Percentiles rank a stretch among this genome's conserved stretches.
phyloP scores from a whole-genome alignment of 2,329 filamentous ascomycete genomes.

The Hysterium pulicare region DNA sequence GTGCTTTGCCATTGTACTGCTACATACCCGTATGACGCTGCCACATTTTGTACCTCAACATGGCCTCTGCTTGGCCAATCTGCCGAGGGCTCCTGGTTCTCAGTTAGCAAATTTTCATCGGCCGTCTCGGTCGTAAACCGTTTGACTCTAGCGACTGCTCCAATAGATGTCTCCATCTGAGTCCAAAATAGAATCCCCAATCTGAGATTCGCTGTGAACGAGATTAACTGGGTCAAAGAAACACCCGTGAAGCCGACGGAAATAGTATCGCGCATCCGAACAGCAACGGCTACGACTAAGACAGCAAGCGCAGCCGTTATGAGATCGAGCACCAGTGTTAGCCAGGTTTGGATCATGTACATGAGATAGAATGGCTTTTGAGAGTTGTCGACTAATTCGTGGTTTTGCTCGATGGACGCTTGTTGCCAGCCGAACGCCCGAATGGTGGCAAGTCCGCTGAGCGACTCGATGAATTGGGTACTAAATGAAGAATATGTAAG shows the following conservation, averaged over 20 bases:
- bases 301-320: slow-evolving; percentile 26
- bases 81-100: slow-evolving; percentile 29
- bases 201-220: slow-evolving; percentile 47
- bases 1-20: too few species aligned
- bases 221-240: slow-evolving; percentile 48
- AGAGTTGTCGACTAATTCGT: slow-evolving; percentile 25
- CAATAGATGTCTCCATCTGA: slow-evolving; percentile 51
- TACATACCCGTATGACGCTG: slow-evolving; percentile 35
- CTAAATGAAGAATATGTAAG: slow-evolving; percentile 48
- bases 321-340: slow-evolving; percentile 28
- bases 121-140: slow-evolving; percentile 42
- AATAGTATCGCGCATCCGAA: slow-evolving; percentile 26
- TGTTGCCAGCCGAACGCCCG: slow-evolving; percentile 46
- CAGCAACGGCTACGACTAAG: slow-evolving; percentile 26
- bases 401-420: not conserved
- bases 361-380: slow-evolving; percentile 43
- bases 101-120: slow-evolving; percentile 50
- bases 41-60: slow-evolving; percentile 34
- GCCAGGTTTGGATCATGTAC: slow-evolving; percentile 37
- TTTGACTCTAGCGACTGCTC: slow-evolving; percentile 50
- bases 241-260: slow-evolving; percentile 46
- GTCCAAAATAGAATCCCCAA: slow-evolving; percentile 49
- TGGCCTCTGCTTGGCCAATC: slow-evolving; percentile 37
- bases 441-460: slow-evolving; percentile 46
- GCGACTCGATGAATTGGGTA: slow-evolving; percentile 48